phyloP scores from a whole-genome alignment of 208 protist species.

The Acanthamoeba rhysodes region DNA sequence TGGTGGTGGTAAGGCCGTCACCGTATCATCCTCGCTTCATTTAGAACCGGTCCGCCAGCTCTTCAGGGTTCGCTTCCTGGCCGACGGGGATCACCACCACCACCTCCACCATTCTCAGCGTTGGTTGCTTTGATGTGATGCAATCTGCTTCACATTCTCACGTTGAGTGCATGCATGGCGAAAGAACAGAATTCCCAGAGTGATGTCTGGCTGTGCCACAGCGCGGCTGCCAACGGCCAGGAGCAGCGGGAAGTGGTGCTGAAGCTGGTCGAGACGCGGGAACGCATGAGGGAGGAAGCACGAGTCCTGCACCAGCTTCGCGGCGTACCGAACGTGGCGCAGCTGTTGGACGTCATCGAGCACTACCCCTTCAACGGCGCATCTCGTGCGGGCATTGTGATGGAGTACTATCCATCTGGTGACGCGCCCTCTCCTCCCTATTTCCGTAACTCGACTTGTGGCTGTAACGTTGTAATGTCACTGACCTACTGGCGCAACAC shows the following conservation, averaged over 20 bases:
- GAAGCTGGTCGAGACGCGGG: neutral
- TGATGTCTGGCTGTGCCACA: neutral
- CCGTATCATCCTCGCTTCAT: neutral
- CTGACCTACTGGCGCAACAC: neutral
- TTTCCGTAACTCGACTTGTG: no score
- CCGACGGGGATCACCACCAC: no score
- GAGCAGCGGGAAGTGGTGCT: neutral
- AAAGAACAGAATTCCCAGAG: neutral
- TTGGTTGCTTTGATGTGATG: no score
- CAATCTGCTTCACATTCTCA: neutral
- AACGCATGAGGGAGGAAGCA: neutral
- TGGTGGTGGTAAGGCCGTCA: neutral
- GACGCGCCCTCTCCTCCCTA: no score
- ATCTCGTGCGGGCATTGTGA: no score
- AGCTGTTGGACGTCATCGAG: neutral
- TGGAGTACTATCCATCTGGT: neutral
- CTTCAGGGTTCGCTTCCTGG: neutral
- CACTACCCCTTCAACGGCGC: no score
- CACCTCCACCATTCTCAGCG: no score
- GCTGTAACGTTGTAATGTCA: no score
- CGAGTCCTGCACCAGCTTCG: neutral
- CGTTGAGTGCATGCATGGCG: neutral
- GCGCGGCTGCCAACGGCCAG: neutral
- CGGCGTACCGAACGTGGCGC: neutral
- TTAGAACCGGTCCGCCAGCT: neutral